Conservation (phyloP, 2,329 filamentous ascomycete genomes). For the Fusarium mexicanum region DNA sequence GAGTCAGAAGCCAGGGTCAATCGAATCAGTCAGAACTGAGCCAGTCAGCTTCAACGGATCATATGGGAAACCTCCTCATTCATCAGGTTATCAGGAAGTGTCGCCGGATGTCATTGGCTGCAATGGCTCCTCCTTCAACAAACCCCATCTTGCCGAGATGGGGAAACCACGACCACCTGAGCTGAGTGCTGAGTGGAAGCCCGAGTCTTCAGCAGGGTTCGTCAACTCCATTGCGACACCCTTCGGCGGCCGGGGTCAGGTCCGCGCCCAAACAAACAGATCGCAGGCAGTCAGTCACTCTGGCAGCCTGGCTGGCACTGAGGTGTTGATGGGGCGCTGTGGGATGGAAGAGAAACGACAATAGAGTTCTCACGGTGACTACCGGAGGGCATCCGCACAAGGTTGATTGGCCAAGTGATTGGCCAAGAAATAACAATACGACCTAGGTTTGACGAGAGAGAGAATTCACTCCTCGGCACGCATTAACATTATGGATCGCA, state of each 20-base stretch:
- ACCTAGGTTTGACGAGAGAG: not conserved
- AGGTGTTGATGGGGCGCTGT: not conserved
- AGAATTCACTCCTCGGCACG: constrained; percentile 8
- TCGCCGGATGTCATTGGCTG: constrained; percentile 15
- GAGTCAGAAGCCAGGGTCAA: not conserved
- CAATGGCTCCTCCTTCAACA: not conserved
- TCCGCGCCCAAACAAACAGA: constrained; percentile 28
- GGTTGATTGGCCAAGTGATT: constrained; percentile 24
- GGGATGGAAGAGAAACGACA: constrained; percentile 4
- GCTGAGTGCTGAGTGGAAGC: constrained; percentile 2
- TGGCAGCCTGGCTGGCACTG: not conserved
- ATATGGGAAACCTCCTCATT: constrained; percentile 13
- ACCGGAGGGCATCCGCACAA: constrained; percentile 23
- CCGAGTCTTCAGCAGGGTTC: constrained; percentile 16
- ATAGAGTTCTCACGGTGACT: constrained; percentile 25
- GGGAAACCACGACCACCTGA: constrained; percentile 14
- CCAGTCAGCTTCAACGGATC: constrained; percentile 13
- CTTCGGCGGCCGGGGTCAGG: constrained; percentile 19
- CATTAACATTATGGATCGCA: not conserved
- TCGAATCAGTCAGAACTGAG: not conserved
- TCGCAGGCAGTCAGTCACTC: not conserved
- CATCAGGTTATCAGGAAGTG: constrained; percentile 14
- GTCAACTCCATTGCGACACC: constrained; percentile 14
- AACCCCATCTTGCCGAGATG: constrained; percentile 1
- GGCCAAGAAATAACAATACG: not conserved